Evolutionary conservation across 352 stramenopile genomes (phyloP).

Genomic region (Globisporangium megalacanthum): DNA sequence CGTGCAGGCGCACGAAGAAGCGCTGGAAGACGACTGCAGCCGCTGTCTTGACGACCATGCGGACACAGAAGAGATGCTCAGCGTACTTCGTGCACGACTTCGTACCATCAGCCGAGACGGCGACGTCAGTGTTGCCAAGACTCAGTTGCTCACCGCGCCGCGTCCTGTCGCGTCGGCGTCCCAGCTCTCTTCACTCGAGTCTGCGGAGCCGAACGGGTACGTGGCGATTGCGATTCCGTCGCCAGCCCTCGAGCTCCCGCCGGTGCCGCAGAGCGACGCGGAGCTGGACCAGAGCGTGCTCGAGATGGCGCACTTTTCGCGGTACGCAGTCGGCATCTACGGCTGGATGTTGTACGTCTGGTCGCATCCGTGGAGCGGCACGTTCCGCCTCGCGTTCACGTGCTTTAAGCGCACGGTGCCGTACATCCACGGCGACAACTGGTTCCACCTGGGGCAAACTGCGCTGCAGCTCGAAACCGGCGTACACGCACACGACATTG

Average conservation of each 20-base stretch:
- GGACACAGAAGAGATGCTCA: slow-evolving; percentile 42
- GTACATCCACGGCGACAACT: slow-evolving; percentile 85
- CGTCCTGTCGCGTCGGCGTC: slow-evolving; percentile 12
- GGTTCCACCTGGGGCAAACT: slow-evolving; percentile 71
- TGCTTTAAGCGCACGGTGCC: slow-evolving; percentile 51
- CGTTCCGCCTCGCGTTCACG: slow-evolving; percentile 65
- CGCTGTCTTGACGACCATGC: slow-evolving; percentile 15
- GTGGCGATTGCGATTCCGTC: slow-evolving; percentile 49
- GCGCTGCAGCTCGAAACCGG: slow-evolving; percentile 79
- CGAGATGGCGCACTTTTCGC: slow-evolving; percentile 79
- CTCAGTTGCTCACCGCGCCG: neutral
- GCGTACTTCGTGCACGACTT: slow-evolving; percentile 43
- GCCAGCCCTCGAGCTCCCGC: slow-evolving; percentile 3
- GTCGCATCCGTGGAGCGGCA: slow-evolving; percentile 85
- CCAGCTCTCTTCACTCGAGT: slow-evolving; percentile 19
- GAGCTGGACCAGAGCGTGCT: slow-evolving; percentile 42
- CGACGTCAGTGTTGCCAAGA: neutral
- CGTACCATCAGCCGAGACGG: slow-evolving; percentile 6
- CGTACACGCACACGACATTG: slow-evolving; percentile 56
- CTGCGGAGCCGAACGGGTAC: slow-evolving; percentile 22
- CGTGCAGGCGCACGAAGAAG: slow-evolving; percentile 75
- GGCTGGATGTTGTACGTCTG: slow-evolving; percentile 89
- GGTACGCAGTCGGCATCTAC: slow-evolving; percentile 84
- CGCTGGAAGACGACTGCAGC: slow-evolving; percentile 21
- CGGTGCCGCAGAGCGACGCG: slow-evolving; percentile 28